Conservation (phyloP, 148 eudicot species). For the Fagopyrum tataricum region DNA sequence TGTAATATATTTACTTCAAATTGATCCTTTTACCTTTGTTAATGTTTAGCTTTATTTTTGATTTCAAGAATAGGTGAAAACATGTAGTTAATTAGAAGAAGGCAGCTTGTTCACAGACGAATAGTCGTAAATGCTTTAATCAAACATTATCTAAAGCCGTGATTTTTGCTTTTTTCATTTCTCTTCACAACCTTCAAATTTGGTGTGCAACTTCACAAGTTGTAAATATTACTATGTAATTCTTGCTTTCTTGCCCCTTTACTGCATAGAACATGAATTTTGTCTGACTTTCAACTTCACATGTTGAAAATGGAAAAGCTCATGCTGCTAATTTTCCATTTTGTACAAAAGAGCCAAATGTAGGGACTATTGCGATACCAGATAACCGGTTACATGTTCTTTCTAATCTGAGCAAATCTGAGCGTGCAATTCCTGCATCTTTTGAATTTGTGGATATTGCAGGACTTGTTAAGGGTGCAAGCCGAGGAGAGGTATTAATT, state of each 20-base stretch:
- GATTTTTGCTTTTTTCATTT: not conserved
- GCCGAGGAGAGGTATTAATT: conserved; percentile 85
- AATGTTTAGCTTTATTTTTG: not conserved
- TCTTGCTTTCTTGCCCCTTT: not conserved
- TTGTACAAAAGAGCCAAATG: conserved; percentile 95
- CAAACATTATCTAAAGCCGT: not conserved
- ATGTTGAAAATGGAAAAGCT: conserved; percentile 98
- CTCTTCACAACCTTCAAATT: not conserved
- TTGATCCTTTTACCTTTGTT: not conserved
- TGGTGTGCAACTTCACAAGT: no score
- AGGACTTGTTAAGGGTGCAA: conserved; percentile 97
- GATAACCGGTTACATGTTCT: conserved; percentile 87
- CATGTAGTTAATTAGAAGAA: not conserved
- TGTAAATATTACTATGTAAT: no score
- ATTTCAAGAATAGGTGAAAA: not conserved
- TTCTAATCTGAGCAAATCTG: conserved; percentile 80
- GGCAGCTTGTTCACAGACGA: not conserved
- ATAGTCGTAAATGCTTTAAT: not conserved
- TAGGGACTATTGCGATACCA: conserved; percentile 91
- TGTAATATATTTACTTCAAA: not conserved
- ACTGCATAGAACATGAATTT: not conserved
- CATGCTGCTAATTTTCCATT: conserved; percentile 99
- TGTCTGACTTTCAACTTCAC: conserved; percentile 14
- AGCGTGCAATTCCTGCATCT: conserved; percentile 79
- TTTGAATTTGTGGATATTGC: conserved; percentile 97